Percentiles rank a stretch among this genome's conserved stretches.
phyloP scores from a whole-genome alignment of 1,284 basidiomycete genomes.

The Ustilago crameri region DNA sequence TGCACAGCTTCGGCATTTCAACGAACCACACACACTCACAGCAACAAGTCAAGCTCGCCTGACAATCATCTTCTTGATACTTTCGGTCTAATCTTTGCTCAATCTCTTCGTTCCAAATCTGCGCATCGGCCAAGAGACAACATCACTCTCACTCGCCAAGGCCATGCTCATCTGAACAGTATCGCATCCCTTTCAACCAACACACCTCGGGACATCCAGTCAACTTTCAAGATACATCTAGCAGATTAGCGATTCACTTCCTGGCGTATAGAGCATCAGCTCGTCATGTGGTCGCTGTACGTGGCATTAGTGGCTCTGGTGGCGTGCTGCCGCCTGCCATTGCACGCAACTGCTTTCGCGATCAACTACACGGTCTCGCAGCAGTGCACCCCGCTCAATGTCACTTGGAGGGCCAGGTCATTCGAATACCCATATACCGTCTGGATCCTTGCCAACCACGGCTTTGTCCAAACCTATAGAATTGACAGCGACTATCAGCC shows the following conservation, averaged over 20 bases:
- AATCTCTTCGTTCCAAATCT: no score
- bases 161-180: no score
- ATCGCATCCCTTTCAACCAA: no score
- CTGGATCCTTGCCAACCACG: slow-evolving; percentile 43
- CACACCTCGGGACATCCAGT: no score
- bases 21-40: no score
- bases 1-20: no score
- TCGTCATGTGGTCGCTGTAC: slow-evolving; percentile 18
- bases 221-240: no score
- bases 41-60: no score
- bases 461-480: slow-evolving; percentile 40
- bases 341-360: slow-evolving; percentile 14
- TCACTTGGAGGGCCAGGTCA: slow-evolving; percentile 41
- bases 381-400: slow-evolving; percentile 56
- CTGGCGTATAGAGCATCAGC: neutral
- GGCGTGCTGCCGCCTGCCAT: slow-evolving; percentile 11
- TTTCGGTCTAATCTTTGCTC: no score
- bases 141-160: no score
- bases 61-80: no score
- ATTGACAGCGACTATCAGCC: slow-evolving; percentile 52
- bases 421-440: slow-evolving; percentile 51
- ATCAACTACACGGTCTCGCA: slow-evolving; percentile 39
- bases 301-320: slow-evolving; percentile 10
- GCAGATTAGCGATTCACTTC: neutral
- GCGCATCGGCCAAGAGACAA: no score